A percentile compares a stretch with the other conserved stretches of the same genome.
Conservation (phyloP, 345 rosid species). For the Xanthoceras sorbifolium region DNA sequence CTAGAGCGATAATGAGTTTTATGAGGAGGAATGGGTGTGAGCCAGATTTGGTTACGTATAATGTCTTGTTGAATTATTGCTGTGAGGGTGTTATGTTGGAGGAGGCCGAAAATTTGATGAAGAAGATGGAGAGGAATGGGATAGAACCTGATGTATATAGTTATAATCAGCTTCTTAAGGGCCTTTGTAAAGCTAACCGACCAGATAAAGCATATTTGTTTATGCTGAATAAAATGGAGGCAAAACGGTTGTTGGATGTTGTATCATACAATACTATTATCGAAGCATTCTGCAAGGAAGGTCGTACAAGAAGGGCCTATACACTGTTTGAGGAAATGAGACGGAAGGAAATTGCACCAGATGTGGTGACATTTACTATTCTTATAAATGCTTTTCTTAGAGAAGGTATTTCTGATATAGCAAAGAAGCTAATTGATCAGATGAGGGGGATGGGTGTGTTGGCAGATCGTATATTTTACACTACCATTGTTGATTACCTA, state of each 20-base stretch:
- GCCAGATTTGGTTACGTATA: conserved; percentile 82
- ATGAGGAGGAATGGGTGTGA: conserved; percentile 69
- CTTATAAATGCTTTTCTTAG: conserved; percentile 71
- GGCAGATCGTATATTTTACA: conserved; percentile 77
- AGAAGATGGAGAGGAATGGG: conserved; percentile 71
- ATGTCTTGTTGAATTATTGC: conserved; percentile 71
- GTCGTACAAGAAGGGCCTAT: conserved; percentile 51
- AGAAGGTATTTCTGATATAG: conserved; percentile 59
- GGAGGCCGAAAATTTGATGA: conserved; percentile 60
- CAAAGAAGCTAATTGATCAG: conserved; percentile 66
- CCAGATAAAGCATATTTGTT: conserved; percentile 57
- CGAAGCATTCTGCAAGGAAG: conserved; percentile 53
- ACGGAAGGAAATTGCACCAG: conserved; percentile 55
- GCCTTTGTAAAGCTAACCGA: conserved; percentile 61
- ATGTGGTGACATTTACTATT: conserved; percentile 76
- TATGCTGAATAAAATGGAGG: conserved; percentile 65
- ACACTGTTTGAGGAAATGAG: conserved; percentile 75
- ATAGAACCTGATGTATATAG: conserved; percentile 76
- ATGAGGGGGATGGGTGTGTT: conserved; percentile 60
- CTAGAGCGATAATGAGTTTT: conserved; percentile 61
- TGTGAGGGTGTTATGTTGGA: conserved; percentile 63
- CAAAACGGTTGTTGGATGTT: conserved; percentile 67
- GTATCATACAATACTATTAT: conserved; percentile 86
- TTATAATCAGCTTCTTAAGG: conserved; percentile 82
- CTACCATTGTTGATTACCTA: conserved; percentile 71